These are phyloP conservation scores for Chalciporus sphaerocephalus DNA, from an alignment of 768 basidiomycete species.

Conservation along the genomic window DNA sequence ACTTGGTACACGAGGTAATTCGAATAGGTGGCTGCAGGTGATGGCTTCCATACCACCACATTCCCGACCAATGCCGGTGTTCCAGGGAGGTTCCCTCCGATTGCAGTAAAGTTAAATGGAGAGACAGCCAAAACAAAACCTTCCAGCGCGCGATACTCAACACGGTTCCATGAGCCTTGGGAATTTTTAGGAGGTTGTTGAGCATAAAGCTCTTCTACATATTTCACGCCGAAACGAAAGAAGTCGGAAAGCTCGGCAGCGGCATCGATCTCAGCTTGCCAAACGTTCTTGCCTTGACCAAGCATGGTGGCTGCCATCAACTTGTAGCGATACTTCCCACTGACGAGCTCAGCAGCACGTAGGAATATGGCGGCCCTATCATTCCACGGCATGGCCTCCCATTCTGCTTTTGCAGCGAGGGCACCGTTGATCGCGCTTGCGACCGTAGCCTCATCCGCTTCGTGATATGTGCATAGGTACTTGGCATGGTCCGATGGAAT, in stretches of 20 bases:
- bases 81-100: slow-evolving; percentile 90
- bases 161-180: slow-evolving; percentile 89
- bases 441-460: slow-evolving; percentile 77
- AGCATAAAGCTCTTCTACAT: slow-evolving; percentile 89
- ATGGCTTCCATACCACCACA: slow-evolving; percentile 95
- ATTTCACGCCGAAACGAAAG: slow-evolving; percentile 95
- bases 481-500: slow-evolving; percentile 84
- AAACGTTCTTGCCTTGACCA: slow-evolving; percentile 97
- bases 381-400: slow-evolving; percentile 95
- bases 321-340: slow-evolving; percentile 94
- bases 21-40: slow-evolving; percentile 90
- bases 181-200: slow-evolving; percentile 88
- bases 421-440: slow-evolving; percentile 81
- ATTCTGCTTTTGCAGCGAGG: slow-evolving; percentile 77
- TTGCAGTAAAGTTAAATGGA: slow-evolving; percentile 98
- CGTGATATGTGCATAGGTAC: slow-evolving; percentile 81
- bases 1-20: slow-evolving; percentile 92
- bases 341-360: slow-evolving; percentile 93
- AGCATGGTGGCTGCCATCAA: slow-evolving; percentile 95
- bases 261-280: slow-evolving; percentile 99
- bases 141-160: slow-evolving; percentile 95
- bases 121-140: slow-evolving; percentile 97
- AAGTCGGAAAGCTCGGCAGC: slow-evolving; percentile 97
- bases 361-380: slow-evolving; percentile 98
- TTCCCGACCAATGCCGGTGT: slow-evolving; percentile 95